A percentile compares a stretch with the other conserved stretches of the same genome.
phyloP scores from a whole-genome alignment of 495 filamentous ascomycete genomes.

The Podospora pseudocomata region DNA sequence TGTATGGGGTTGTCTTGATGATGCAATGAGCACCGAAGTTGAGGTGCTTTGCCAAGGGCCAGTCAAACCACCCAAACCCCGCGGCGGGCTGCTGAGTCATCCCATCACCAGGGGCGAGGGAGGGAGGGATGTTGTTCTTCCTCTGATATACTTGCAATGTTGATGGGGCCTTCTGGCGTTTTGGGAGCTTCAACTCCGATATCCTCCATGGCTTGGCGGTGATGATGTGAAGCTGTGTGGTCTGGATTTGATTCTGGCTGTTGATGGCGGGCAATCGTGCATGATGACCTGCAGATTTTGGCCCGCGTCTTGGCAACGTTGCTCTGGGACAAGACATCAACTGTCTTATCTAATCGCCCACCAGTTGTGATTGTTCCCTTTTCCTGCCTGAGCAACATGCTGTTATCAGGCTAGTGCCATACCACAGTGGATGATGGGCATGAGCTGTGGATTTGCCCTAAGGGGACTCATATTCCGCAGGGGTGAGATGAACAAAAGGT shows the following conservation, averaged over 20 bases:
- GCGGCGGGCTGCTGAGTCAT: conserved; percentile 4
- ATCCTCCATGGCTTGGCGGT: background rate
- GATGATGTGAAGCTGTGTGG: background rate
- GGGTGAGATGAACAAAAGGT: background rate
- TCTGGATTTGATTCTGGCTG: background rate
- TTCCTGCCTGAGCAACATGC: background rate
- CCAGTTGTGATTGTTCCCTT: too few species aligned
- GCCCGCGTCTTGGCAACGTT: conserved; percentile 7
- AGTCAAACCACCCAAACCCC: conserved; percentile 18
- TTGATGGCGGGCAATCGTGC: background rate
- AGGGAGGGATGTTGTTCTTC: background rate
- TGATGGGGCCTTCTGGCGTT: background rate
- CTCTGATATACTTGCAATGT: background rate
- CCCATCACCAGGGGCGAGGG: background rate
- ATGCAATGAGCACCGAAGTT: conserved; percentile 21
- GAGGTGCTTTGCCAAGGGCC: conserved; percentile 19
- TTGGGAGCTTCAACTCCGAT: background rate
- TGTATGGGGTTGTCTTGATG: conserved; percentile 17
- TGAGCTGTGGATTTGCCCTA: too few species aligned
- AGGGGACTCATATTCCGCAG: too few species aligned
- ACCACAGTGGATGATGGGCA: too few species aligned
- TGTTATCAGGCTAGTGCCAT: too few species aligned
- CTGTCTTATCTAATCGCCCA: background rate
- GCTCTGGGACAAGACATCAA: background rate
- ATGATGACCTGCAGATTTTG: conserved; percentile 11